Evolutionary conservation across 106 monocot species (phyloP).

Genomic region (Agapanthus africanus): DNA sequence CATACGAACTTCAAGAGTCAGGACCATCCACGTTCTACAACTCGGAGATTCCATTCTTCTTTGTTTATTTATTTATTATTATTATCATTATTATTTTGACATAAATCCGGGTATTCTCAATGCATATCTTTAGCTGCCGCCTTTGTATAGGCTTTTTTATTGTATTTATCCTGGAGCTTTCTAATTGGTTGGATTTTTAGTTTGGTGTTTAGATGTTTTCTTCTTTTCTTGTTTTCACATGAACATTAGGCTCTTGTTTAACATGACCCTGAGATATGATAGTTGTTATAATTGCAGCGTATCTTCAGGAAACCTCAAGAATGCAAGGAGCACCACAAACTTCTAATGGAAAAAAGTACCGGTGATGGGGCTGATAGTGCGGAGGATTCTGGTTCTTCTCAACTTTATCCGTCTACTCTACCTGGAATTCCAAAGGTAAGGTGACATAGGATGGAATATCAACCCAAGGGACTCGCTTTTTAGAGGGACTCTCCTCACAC

Average conservation of each 20-base stretch:
- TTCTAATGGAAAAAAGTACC: conserved; percentile 71
- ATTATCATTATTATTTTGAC: background rate
- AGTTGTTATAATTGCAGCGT: conserved; percentile 54
- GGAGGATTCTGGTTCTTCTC: conserved; percentile 97
- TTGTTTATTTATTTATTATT: background rate
- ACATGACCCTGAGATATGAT: conserved; percentile 21
- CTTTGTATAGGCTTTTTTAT: background rate
- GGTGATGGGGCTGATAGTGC: conserved; percentile 99
- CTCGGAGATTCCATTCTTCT: background rate
- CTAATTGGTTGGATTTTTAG: background rate
- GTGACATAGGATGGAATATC: conserved; percentile 91
- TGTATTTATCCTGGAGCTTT: background rate
- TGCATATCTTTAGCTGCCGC: background rate
- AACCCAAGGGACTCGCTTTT: too few species aligned
- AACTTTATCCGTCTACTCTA: conserved; percentile 79
- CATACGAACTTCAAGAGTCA: background rate
- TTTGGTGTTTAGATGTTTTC: background rate
- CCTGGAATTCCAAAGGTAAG: conserved; percentile 97
- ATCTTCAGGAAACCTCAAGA: conserved; percentile 77
- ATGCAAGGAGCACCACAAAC: conserved; percentile 91
- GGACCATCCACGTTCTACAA: background rate
- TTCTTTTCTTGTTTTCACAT: background rate
- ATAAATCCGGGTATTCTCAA: background rate
- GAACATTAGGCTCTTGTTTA: background rate
- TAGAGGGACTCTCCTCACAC: too few species aligned